A percentile compares a stretch with the other conserved stretches of the same genome.
Evolutionary conservation across 371 early-diverging fungal species (phyloP).

Genomic region (Phascolomyces articulosus): DNA sequence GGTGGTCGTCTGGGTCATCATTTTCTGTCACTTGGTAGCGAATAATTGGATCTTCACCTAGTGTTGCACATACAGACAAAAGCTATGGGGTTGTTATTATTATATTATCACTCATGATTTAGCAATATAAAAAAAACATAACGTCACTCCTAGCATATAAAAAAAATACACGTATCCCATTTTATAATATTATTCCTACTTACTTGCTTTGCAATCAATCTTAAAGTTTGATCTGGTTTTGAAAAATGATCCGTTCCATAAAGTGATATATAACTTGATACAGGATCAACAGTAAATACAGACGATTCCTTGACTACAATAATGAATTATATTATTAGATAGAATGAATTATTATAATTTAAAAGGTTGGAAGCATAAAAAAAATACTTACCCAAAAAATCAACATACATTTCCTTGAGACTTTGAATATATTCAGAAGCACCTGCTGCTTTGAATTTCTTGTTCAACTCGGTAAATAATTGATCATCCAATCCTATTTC

Average conservation of each 20-base stretch:
- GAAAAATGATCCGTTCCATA: slow-evolving; percentile 49
- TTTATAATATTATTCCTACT: neutral
- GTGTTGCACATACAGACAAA: slow-evolving; percentile 72
- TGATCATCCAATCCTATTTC: slow-evolving; percentile 73
- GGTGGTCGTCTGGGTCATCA: slow-evolving; percentile 39
- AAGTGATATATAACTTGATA: slow-evolving; percentile 64
- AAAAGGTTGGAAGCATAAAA: neutral
- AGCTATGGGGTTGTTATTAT: slow-evolving; percentile 36
- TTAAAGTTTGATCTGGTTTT: slow-evolving; percentile 62
- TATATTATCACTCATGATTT: neutral
- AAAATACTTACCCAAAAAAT: slow-evolving; percentile 54
- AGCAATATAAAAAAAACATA: too few species aligned
- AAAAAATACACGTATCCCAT: too few species aligned
- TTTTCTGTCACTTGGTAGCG: slow-evolving; percentile 75
- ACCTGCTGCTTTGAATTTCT: slow-evolving; percentile 56
- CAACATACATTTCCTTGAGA: slow-evolving; percentile 80
- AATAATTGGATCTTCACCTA: slow-evolving; percentile 89
- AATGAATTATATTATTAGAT: too few species aligned
- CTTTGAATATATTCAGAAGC: slow-evolving; percentile 65
- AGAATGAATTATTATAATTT: too few species aligned
- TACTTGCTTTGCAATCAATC: slow-evolving; percentile 74
- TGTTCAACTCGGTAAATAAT: slow-evolving; percentile 58
- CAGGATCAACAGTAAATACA: slow-evolving; percentile 80
- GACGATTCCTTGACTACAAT: slow-evolving; percentile 72
- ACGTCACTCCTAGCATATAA: too few species aligned